A percentile compares a stretch with the other conserved stretches of the same genome.
Conservation (phyloP, 2,329 filamentous ascomycete genomes). For the Cadophora gregata region DNA sequence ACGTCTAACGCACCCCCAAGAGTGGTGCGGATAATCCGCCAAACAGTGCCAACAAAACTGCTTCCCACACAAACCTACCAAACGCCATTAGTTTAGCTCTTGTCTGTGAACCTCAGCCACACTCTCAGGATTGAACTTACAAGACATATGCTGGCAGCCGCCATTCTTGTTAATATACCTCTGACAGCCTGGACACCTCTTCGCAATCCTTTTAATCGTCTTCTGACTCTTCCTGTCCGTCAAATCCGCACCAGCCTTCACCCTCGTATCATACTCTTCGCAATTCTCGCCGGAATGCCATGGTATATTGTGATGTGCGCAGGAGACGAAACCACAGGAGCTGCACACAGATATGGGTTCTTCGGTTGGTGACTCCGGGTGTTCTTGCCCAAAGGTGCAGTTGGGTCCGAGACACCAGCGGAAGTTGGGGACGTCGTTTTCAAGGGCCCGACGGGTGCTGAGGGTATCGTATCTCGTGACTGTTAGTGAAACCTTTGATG, state of each 20-base stretch:
- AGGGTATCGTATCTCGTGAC: constrained; percentile 25
- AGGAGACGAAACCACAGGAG: constrained; percentile 25
- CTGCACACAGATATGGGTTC: constrained; percentile 25
- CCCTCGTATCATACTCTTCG: constrained; percentile 26
- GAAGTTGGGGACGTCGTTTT: constrained; percentile 28
- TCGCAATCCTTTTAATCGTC: constrained; percentile 30
- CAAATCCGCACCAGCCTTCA: not conserved
- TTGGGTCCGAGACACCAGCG: constrained; percentile 29
- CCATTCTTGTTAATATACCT: constrained; percentile 33
- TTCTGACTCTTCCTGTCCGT: constrained; percentile 29
- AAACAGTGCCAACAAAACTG: constrained; percentile 32
- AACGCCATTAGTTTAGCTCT: constrained; percentile 1
- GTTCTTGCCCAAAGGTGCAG: constrained; percentile 32
- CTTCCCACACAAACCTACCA: constrained; percentile 27
- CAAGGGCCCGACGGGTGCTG: constrained; percentile 20
- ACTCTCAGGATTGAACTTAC: constrained; percentile 24
- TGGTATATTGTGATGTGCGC: constrained; percentile 26
- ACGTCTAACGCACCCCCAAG: constrained; percentile 24
- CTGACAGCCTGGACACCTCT: constrained; percentile 32
- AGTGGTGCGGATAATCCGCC: constrained; percentile 27
- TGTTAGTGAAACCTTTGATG: not conserved
- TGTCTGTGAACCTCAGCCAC: too few relatives aligned
- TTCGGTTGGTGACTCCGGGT: constrained; percentile 12
- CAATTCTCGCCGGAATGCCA: constrained; percentile 31
- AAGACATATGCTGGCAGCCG: constrained; percentile 33